Base-by-base conservation (phyloP, 768 basidiomycete species). In the Serendipita sp. region DNA sequence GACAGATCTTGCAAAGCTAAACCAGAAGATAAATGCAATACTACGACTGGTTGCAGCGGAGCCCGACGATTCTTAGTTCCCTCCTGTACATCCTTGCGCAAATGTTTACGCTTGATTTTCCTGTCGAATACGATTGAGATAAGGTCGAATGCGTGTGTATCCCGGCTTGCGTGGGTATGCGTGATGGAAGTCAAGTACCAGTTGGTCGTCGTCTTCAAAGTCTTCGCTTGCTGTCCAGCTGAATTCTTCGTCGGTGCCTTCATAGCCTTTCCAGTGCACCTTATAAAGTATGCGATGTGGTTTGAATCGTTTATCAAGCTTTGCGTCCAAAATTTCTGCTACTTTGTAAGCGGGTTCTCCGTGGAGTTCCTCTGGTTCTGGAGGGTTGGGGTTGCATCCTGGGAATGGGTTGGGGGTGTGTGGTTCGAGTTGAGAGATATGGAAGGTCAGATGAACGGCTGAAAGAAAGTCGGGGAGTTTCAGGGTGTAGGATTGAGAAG, bases 301-400 rank as follows among this genome's bases (percentile, higher is more conserved):
- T 44, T 11, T 10, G 11, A 44, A 34, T 13, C 41, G 13, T 13
- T 48, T 48, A 64, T 70, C 68, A 15, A 63, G 34, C 48, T 67
- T 66, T 35, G 65, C 66, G 51, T 67, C 67, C 0, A 70, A 63
- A 45, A 70, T 64, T 41, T 69, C 62, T 24, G 65, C 38, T 24
- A 69, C 56, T 44, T 68, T 58, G 45, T 66, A 69, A 44, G 67
- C 68, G 0, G 46, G 47, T 37, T 65, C 65, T n/a, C 65, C 63
- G n/a, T 70, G 64, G 3, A 69, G 30, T 2, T 54, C 8, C 32
- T 68, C 56, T 35, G 64, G 63, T 15, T 64, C 64, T 18, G 66
- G 68, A 24, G 66, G 67, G 56, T 66, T n/a, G 48, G 64, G 67
- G n/a, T 45, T 44, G 11, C 64, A 41, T 16, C 64, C 63, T 30